Base-by-base conservation (phyloP, 1,139 yeast species). In the Geotrichum australiense region DNA sequence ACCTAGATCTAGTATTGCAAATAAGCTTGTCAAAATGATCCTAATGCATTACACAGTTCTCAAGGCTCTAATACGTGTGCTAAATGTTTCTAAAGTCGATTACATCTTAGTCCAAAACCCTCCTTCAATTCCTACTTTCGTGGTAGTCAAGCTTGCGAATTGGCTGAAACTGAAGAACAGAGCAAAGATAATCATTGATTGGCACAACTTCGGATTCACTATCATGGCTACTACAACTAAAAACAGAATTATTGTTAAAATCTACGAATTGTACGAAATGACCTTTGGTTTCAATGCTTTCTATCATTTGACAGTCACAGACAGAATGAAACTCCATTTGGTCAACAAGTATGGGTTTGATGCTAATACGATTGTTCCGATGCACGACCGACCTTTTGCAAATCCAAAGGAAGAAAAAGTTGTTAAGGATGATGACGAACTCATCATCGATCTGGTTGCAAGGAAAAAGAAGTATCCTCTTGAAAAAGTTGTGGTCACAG, bases 161-260 rank as follows among this genome's bases (percentile, higher is more conserved):
- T 59, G 23, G 18, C 21, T 68, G 35, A 42, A 76, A 28, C 65
- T 76, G 51, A 73, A 80, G 37, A 76, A 81, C 7, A 66, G 76
- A 4, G 75, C 84, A 1, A 63, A 73, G 53, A 64, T 91, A 28
- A 71, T 91, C 15, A 76, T 93, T 43, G 99, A 93, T 62, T 93
- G 98, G 98, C 99, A 93, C 61, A 93, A 93, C 59, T 68, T 93
- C 53, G 95, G 94, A 41, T 91, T 77, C 62, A 74, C 94, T 1
- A 85, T 93, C 23, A 65, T 93, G 48, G 80, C 91, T 53, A 77
- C 78, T 50, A 76, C 76, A 54, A 67, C 60, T 12, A 51, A 62
- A 39, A 60, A 56, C 38, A 87, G 85, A 55, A 78, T 80, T 0
- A 59, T 85, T 47, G 95, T 89, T 2, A 62, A 64, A 37, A 32